phyloP scores from a whole-genome alignment of 1,139 yeast species.

The Geotrichum restrictum region DNA sequence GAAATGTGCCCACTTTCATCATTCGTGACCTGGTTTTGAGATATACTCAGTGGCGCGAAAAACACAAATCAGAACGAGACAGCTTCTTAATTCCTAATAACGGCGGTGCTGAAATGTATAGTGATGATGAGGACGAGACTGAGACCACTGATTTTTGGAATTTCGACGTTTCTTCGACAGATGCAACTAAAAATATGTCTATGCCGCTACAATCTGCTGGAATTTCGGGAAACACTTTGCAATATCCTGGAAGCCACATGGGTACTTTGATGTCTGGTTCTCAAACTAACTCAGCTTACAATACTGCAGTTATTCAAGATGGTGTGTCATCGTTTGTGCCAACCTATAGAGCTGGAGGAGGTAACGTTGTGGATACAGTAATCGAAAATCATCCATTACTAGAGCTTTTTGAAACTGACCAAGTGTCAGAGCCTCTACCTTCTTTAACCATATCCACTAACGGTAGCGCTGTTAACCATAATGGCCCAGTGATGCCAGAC shows the following conservation, averaged over 20 bases:
- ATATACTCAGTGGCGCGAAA: slow-evolving; percentile 63
- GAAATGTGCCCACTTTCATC: slow-evolving; percentile 54
- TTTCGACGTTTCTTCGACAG: slow-evolving; percentile 49
- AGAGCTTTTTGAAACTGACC: slow-evolving; percentile 16
- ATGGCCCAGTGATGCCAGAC: slow-evolving; percentile 25
- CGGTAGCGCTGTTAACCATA: slow-evolving; percentile 15
- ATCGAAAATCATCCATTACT: slow-evolving; percentile 19
- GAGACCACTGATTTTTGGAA: slow-evolving; percentile 79
- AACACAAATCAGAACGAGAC: slow-evolving; percentile 36
- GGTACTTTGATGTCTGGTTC: slow-evolving; percentile 4
- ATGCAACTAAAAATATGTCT: neutral
- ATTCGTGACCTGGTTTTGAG: slow-evolving; percentile 76
- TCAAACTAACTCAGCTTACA: neutral
- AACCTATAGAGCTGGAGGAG: slow-evolving; percentile 3
- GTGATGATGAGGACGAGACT: slow-evolving; percentile 35
- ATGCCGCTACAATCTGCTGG: neutral
- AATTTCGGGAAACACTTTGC: neutral
- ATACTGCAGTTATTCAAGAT: neutral
- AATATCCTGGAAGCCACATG: slow-evolving; percentile 2
- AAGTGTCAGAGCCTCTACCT: slow-evolving; percentile 1
- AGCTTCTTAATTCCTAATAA: slow-evolving; percentile 23
- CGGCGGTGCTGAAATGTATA: slow-evolving; percentile 27
- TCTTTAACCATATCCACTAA: slow-evolving; percentile 9
- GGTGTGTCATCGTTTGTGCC: neutral
- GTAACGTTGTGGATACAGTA: neutral